Base-by-base conservation (phyloP, 2,329 filamentous ascomycete species). In the Aureobasidium sp. region DNA sequence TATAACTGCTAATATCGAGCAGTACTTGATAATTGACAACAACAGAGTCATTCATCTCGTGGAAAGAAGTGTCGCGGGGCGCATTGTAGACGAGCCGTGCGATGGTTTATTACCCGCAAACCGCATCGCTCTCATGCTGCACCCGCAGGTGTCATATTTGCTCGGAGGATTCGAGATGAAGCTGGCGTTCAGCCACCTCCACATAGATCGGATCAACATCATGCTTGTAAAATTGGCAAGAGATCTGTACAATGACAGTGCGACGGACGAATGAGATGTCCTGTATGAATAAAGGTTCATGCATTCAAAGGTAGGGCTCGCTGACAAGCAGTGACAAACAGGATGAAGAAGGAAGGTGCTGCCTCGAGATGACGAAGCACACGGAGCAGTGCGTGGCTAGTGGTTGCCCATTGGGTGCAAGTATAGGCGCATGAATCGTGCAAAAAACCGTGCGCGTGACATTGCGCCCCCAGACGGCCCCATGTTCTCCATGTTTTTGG, bases 401-500 rank as follows among this genome's bases (percentile, higher is more conserved):
- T 23, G 13, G 41, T 41, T 41, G n/a, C 36, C 46, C 37, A 42
- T 26, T 41, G 20, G 17, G 51, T 41, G 36, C 37, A 60, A 60
- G 57, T 42, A 36, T 42, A 26, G 23, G 12, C 46, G 42, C 56
- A 50, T 48, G 44, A 50, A 59, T 59, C 56, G 34, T 60, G 36
- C 26, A 36, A 37, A 44, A 13, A 44, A 13, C 44, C 57, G 57
- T 41, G 57, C 57, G 57, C 57, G 57, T 60, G 57, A 60, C 57
- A 60, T 51, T 29, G 34, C 57, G 56, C 44, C 56, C 44, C 56
- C 56, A 59, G 56, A 59, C 56, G 57, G 46, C 57, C 57, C 57
- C 57, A 42, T 60, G 37, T 50, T 60, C 57, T 60, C 57, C 57
- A 60, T 60, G 36, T 51, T 60, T 48, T 50, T 50, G 55, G 55